Evolutionary conservation across 495 filamentous ascomycete genomes (phyloP).

Genomic region (Peziza echinospora): DNA sequence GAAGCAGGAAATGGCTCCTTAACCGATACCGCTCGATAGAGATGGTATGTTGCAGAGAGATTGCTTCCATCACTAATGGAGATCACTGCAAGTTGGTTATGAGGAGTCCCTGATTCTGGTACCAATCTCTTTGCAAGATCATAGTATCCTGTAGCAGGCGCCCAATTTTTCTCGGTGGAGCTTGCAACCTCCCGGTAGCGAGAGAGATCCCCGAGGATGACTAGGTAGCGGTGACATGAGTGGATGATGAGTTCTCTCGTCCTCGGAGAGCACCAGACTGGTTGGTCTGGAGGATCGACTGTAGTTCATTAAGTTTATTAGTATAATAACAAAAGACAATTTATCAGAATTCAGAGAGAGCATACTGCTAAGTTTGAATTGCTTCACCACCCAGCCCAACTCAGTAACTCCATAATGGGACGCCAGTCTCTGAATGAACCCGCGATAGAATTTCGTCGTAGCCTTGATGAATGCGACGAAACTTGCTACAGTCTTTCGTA

Average conservation of each 20-base stretch:
- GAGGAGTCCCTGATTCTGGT: constrained; percentile 55
- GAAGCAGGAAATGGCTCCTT: constrained; percentile 52
- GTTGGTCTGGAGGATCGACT: constrained; percentile 8
- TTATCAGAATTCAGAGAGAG: neutral
- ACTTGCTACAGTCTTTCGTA: constrained; percentile 54
- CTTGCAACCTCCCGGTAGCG: constrained; percentile 60
- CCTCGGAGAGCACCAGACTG: constrained; percentile 11
- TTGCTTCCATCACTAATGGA: constrained; percentile 53
- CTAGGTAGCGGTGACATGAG: constrained; percentile 65
- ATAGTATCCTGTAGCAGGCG: constrained; percentile 66
- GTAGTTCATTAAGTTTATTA: no score
- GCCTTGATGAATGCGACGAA: constrained; percentile 71
- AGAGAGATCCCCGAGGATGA: constrained; percentile 75
- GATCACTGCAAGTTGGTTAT: constrained; percentile 80
- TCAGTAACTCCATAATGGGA: constrained; percentile 51
- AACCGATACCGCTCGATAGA: constrained; percentile 60
- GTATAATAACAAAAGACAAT: constrained; percentile 5
- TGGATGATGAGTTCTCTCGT: constrained; percentile 30
- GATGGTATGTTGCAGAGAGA: constrained; percentile 64
- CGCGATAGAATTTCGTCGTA: constrained; percentile 66
- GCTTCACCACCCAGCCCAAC: constrained; percentile 45
- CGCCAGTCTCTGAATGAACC: constrained; percentile 58
- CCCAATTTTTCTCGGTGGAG: constrained; percentile 46
- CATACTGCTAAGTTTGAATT: constrained; percentile 41
- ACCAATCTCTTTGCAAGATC: constrained; percentile 54